Base-by-base conservation (phyloP, 1,284 basidiomycete species). In the Ustilago crameri region DNA sequence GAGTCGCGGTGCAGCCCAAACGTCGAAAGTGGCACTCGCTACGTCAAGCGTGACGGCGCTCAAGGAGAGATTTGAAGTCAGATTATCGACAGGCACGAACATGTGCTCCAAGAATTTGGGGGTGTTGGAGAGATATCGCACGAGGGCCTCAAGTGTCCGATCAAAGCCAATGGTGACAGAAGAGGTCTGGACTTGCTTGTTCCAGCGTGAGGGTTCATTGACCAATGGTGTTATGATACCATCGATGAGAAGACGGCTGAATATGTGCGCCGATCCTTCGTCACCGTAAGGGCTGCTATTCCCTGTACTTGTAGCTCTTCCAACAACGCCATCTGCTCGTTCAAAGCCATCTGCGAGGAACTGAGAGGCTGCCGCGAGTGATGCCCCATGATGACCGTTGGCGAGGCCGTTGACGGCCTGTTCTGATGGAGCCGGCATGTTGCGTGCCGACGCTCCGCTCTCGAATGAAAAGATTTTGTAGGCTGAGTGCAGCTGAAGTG, bases 1-100 rank as follows among this genome's bases (percentile, higher is more conserved):
- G 9, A 80, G 38, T 7, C 78, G 68, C 14, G 78, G 78, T 3
- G 69, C 38, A 37, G 70, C 57, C 78, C 78, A 80, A 0, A 75
- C 56, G 15, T 76, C 74, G 26, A 80, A 65, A 2, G 78, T 78
- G 35, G 75, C 78, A 26, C 68, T 71, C 34, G 59, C 24, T 50
- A 57, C 51, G 32, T 67, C 58, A 38, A 67, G 64, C 17, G 58
- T 53, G n/a, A 61, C 30, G 10, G 64, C 51, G 26, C 64, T 61
- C 14, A 53, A 52, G 0, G 64, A 67, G 24, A 58, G 41, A 5
- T 50, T 34, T 0, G 58, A 18, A 22, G 51, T 63, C n/a, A 37
- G 42, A 7, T 51, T 32, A 2, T 45, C 43, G 22, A 10, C 26
- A 20, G 37, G 20, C 34, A 51, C 61, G 42, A 73, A 73, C 22